Evolutionary conservation across 1,139 yeast species (phyloP).

Genomic region (Entelexis paramagnoliae): DNA sequence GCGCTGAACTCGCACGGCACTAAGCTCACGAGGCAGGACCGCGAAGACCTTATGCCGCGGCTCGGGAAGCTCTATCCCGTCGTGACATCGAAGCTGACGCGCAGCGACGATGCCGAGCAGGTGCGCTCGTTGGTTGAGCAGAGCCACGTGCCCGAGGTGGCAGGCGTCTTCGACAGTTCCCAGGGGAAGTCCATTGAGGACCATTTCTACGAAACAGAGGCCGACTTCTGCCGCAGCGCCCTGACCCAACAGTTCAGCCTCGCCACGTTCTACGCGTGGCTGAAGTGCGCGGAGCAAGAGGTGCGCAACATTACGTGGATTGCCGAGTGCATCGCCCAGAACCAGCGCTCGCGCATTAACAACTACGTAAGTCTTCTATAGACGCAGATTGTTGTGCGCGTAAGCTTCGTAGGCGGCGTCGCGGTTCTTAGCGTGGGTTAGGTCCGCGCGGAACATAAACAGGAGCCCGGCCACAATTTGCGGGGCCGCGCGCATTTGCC

Average conservation of each 20-base stretch:
- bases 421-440: too few relatives aligned
- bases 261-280: conserved; percentile 92
- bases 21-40: conserved; percentile 62
- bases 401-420: neutral
- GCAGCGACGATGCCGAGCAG: conserved; percentile 77
- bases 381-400: neutral
- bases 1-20: conserved; percentile 80
- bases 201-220: conserved; percentile 83
- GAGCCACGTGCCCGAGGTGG: conserved; percentile 41
- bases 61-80: conserved; percentile 74
- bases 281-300: conserved; percentile 92
- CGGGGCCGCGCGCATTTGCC: too few relatives aligned
- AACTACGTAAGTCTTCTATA: conserved; percentile 35
- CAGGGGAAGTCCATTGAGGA: conserved; percentile 66
- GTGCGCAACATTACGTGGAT: conserved; percentile 96
- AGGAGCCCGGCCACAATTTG: too few relatives aligned
- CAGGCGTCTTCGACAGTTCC: conserved; percentile 51
- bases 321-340: conserved; percentile 70
- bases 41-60: conserved; percentile 59
- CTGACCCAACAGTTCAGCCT: conserved; percentile 94
- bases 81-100: conserved; percentile 58
- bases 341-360: conserved; percentile 37
- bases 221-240: conserved; percentile 84
- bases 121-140: conserved; percentile 62
- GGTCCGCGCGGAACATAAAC: neutral